These are phyloP conservation scores for Aspergillus indologenus DNA, from an alignment of 495 filamentous ascomycete species.

Conservation along the genomic window DNA sequence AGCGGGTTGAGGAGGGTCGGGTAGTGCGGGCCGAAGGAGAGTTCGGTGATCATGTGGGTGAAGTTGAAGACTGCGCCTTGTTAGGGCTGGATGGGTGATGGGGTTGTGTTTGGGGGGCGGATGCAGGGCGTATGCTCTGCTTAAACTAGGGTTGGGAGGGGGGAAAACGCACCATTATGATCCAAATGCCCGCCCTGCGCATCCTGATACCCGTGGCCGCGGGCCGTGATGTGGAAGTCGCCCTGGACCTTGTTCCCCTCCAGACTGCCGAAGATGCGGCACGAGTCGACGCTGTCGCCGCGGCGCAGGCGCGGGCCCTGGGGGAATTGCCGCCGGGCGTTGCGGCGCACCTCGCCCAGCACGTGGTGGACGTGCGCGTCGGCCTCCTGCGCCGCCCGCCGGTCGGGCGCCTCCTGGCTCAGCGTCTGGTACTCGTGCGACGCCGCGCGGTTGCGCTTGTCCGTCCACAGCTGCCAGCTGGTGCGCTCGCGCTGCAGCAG, in stretches of 20 bases:
- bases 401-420: slow-evolving; percentile 42
- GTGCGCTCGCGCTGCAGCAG: slow-evolving; percentile 73
- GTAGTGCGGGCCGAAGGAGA: slow-evolving; percentile 95
- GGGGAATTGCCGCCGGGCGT: slow-evolving; percentile 52
- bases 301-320: slow-evolving; percentile 69
- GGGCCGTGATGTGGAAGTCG: slow-evolving; percentile 95
- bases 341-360: slow-evolving; percentile 41
- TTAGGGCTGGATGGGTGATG: background rate
- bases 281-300: slow-evolving; percentile 55
- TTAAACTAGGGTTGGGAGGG: background rate
- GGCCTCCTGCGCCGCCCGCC: slow-evolving; percentile 45
- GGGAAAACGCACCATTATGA: slow-evolving; percentile 61
- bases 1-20: slow-evolving; percentile 92
- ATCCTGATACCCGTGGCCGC: slow-evolving; percentile 90
- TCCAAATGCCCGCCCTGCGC: slow-evolving; percentile 71
- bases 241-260: slow-evolving; percentile 96
- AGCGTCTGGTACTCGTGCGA: slow-evolving; percentile 55
- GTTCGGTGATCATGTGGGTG: slow-evolving; percentile 92
- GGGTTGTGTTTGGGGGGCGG: no score
- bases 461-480: slow-evolving; percentile 76
- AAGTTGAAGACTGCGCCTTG: slow-evolving; percentile 81
- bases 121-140: no score
- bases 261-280: slow-evolving; percentile 84
- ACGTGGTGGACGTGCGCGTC: slow-evolving; percentile 54
- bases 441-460: slow-evolving; percentile 62